A percentile compares a stretch with the other conserved stretches of the same genome.
Conservation (phyloP, 2,329 filamentous ascomycete species). For the Alternaria rosae region DNA sequence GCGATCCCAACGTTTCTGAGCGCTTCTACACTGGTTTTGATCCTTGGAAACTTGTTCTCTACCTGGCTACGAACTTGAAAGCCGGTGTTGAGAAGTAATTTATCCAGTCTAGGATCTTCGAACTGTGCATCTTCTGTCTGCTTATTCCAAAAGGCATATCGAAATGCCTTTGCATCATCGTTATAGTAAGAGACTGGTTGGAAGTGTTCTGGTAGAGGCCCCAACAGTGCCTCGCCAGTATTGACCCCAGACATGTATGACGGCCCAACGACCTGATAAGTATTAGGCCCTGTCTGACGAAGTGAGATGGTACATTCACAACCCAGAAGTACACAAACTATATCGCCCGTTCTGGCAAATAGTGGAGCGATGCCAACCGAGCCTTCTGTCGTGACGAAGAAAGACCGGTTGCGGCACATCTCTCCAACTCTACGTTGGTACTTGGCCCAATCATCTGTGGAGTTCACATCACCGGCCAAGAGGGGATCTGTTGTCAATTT, state of each 20-base stretch:
- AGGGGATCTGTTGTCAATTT: too few species aligned
- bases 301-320: background rate
- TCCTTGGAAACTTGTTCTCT: fast-evolving
- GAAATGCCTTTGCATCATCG: fast-evolving
- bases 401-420: background rate
- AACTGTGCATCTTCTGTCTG: background rate
- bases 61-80: background rate
- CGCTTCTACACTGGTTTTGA: background rate
- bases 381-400: background rate
- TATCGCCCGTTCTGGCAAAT: background rate
- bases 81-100: background rate
- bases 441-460: too few species aligned
- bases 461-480: too few species aligned
- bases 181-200: fast-evolving
- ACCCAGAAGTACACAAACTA: background rate
- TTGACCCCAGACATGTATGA: fast-evolving
- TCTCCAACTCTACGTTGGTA: too few species aligned
- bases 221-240: background rate
- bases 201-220: background rate
- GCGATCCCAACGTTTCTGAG: background rate
- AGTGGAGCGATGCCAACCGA: background rate
- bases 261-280: background rate
- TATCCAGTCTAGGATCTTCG: background rate
- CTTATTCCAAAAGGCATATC: background rate
- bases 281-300: fast-evolving